These are phyloP conservation scores for Berkeleyomyces basicola DNA, from an alignment of 2,329 filamentous ascomycete genomes.

Conservation along the genomic window DNA sequence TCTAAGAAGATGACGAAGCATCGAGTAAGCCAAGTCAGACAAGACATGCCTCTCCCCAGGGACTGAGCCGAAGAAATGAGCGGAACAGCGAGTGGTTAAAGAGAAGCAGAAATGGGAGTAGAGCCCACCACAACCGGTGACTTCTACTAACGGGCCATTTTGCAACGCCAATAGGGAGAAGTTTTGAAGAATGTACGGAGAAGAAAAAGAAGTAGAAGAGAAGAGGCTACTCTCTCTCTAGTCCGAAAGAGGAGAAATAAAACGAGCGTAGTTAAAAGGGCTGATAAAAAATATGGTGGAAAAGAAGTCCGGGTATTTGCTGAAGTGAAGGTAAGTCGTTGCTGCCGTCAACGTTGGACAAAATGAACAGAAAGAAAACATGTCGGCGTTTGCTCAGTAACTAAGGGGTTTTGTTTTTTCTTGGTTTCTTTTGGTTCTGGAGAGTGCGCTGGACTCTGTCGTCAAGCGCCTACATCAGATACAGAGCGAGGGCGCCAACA, in stretches of 20 bases:
- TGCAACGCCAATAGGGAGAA: background rate
- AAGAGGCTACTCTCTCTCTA: background rate
- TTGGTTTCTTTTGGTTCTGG: background rate
- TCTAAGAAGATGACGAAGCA: background rate
- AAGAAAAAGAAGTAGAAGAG: constrained; percentile 5
- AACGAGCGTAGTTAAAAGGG: background rate
- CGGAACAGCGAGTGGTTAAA: background rate
- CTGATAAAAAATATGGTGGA: background rate
- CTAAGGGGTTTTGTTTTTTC: background rate
- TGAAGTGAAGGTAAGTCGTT: constrained; percentile 1
- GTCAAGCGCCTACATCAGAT: constrained; percentile 29
- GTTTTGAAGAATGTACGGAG: background rate
- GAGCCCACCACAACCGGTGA: background rate
- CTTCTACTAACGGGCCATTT: background rate
- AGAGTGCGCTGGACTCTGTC: no score
- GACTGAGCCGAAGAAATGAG: background rate
- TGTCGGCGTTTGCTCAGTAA: background rate
- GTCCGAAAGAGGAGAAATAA: background rate
- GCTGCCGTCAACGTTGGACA: constrained; percentile 7
- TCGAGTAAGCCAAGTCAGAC: background rate
- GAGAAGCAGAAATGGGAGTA: background rate
- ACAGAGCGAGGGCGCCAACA: constrained; percentile 32
- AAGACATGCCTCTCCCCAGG: background rate
- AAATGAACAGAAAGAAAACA: constrained; percentile 4
- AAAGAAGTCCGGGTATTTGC: constrained; percentile 5